These are phyloP conservation scores for Penicillium alfredii DNA, from an alignment of 495 filamentous ascomycete species.

Conservation along the genomic window DNA sequence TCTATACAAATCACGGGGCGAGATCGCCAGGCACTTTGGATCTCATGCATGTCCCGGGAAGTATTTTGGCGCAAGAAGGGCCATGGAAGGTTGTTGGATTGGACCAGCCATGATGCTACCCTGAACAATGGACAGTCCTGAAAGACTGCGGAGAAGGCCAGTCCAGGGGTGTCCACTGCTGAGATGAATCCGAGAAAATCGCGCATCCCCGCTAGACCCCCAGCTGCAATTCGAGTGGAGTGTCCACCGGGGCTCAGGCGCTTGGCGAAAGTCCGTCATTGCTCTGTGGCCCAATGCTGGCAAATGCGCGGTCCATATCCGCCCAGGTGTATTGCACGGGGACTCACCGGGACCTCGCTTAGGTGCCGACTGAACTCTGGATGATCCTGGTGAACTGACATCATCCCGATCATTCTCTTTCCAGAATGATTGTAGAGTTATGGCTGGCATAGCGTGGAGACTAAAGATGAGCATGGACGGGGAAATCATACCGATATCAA, in stretches of 20 bases:
- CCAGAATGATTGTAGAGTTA: too few species aligned
- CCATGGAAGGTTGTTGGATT: slow-evolving; percentile 9
- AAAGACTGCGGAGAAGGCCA: slow-evolving; percentile 12
- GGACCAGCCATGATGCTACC: slow-evolving; percentile 6
- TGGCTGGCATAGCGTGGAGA: too few species aligned
- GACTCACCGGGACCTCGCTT: slow-evolving; percentile 9
- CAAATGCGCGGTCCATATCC: too few species aligned
- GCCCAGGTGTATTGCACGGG: slow-evolving; percentile 13
- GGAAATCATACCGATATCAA: too few species aligned
- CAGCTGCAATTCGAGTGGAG: neutral
- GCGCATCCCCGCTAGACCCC: slow-evolving; percentile 15
- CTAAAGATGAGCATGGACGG: too few species aligned
- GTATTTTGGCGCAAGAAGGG: neutral
- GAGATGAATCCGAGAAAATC: slow-evolving; percentile 14
- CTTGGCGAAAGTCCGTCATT: slow-evolving; percentile 6
- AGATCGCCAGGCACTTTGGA: too few species aligned
- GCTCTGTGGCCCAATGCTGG: neutral
- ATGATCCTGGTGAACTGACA: too few species aligned
- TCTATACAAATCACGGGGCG: too few species aligned
- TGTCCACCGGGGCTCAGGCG: neutral
- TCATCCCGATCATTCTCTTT: too few species aligned
- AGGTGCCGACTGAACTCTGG: slow-evolving; percentile 3
- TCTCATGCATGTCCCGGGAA: too few species aligned
- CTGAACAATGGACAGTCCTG: slow-evolving; percentile 3
- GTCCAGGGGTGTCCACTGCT: slow-evolving; percentile 12